Percentiles rank a stretch among this genome's conserved stretches.
Conservation (phyloP, 2,329 filamentous ascomycete genomes). For the Whalleya microplaca region DNA sequence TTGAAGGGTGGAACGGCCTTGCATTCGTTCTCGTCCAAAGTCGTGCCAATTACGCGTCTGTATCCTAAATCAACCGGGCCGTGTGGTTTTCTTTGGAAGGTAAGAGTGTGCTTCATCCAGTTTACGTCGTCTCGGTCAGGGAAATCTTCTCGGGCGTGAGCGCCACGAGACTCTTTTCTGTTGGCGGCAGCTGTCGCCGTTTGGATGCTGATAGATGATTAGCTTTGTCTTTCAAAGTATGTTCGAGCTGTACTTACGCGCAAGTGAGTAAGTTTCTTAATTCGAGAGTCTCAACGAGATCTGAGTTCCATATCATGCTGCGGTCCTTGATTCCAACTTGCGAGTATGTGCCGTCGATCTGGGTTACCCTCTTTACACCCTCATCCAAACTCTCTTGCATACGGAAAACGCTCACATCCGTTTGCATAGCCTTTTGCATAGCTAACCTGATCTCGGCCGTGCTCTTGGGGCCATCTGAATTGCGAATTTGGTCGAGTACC, state of each 20-base stretch:
- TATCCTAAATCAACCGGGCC: conserved; percentile 85
- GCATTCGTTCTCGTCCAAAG: conserved; percentile 94
- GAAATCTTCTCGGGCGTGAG: conserved; percentile 95
- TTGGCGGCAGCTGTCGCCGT: conserved; percentile 89
- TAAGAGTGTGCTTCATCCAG: conserved; percentile 99
- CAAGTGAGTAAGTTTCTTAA: conserved; percentile 94
- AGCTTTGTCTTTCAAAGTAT: background rate
- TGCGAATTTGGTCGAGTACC: conserved; percentile 84
- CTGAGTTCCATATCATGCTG: conserved; percentile 99
- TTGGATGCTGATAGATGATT: conserved; percentile 65
- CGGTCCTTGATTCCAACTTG: conserved; percentile 96
- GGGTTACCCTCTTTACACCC: conserved; percentile 84
- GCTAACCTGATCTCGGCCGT: conserved; percentile 85
- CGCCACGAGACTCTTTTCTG: conserved; percentile 95
- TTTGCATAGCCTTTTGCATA: conserved; percentile 99
- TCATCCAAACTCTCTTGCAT: conserved; percentile 93
- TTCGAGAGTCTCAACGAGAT: conserved; percentile 95
- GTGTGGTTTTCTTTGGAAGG: conserved; percentile 92
- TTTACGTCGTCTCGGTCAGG: conserved; percentile 93
- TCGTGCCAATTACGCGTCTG: conserved; percentile 79
- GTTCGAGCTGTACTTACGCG: conserved; percentile 66
- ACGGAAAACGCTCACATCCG: conserved; percentile 94
- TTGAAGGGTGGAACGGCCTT: conserved; percentile 96
- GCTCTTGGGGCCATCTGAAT: conserved; percentile 79
- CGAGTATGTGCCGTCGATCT: conserved; percentile 79